Evolutionary conservation across 257 asterid genomes (phyloP).

Genomic region (Solanum ossicruentum): DNA sequence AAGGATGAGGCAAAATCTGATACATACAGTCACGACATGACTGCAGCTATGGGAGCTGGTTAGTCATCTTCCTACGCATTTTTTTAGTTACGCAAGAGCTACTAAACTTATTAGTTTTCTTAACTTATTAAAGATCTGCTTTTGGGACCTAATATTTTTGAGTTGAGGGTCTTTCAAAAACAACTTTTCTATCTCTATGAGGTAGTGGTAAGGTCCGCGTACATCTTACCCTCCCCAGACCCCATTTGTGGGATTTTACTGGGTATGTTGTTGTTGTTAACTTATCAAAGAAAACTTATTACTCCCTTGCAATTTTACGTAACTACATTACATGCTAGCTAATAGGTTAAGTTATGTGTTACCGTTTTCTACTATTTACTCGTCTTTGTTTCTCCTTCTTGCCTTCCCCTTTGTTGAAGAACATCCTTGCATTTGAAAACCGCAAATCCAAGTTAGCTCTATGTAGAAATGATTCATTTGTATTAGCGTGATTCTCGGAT

Average conservation of each 20-base stretch:
- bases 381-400: not conserved
- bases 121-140: not conserved
- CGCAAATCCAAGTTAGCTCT: not conserved
- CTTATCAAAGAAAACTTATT: not conserved
- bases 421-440: not conserved
- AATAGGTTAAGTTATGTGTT: not conserved
- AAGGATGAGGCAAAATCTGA: conserved; percentile 48
- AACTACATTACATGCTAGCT: not conserved
- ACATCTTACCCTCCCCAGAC: too few relatives aligned
- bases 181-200: too few relatives aligned
- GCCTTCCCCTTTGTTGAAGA: not conserved
- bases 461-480: not conserved
- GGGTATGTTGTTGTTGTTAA: too few relatives aligned
- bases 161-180: too few relatives aligned
- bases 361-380: not conserved
- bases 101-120: not conserved
- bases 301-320: too few relatives aligned
- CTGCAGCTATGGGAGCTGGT: conserved; percentile 99
- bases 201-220: too few relatives aligned
- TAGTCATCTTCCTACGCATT: not conserved
- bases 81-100: not conserved
- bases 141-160: too few relatives aligned
- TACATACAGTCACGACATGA: conserved; percentile 80
- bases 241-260: too few relatives aligned
- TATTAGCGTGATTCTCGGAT: not conserved